These are phyloP conservation scores for Magnolia sinica DNA, from an alignment of 164 flowering plant species.

Conservation along the genomic window DNA sequence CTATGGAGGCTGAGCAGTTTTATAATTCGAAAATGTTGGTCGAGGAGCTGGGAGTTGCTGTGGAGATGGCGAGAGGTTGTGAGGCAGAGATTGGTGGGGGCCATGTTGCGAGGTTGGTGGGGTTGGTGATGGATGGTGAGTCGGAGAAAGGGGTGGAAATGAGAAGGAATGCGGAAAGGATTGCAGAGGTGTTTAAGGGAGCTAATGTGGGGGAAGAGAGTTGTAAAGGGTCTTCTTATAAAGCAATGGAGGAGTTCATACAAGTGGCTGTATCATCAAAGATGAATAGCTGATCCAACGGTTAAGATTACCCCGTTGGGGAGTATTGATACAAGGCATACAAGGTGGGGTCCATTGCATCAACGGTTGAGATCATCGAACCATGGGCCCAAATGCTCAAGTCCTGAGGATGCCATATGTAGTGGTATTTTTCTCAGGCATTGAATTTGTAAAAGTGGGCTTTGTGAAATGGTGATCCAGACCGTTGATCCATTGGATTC, in stretches of 20 bases:
- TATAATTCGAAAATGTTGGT: slow-evolving; percentile 14
- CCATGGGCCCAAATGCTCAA: neutral
- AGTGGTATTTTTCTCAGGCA: too few relatives aligned
- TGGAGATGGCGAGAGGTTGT: slow-evolving; percentile 17
- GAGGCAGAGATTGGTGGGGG: neutral
- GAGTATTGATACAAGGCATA: neutral
- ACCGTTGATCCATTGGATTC: too few relatives aligned
- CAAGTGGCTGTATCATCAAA: neutral
- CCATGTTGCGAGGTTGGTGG: slow-evolving; percentile 4
- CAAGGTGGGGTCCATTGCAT: neutral
- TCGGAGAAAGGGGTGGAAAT: slow-evolving; percentile 12
- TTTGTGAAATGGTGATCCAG: too few relatives aligned
- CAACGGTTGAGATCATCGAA: neutral
- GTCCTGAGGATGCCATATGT: neutral
- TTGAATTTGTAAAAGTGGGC: too few relatives aligned
- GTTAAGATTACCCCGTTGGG: neutral
- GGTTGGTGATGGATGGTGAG: slow-evolving; percentile 10
- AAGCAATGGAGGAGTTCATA: slow-evolving; percentile 9
- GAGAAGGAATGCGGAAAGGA: neutral
- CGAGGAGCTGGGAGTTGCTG: slow-evolving; percentile 21
- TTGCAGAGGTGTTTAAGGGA: neutral
- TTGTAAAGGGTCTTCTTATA: neutral
- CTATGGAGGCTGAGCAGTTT: slow-evolving; percentile 18
- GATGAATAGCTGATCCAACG: neutral
- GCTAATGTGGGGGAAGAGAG: neutral